phyloP scores from a whole-genome alignment of 1,139 yeast species.

The Debaryomyces sp. region DNA sequence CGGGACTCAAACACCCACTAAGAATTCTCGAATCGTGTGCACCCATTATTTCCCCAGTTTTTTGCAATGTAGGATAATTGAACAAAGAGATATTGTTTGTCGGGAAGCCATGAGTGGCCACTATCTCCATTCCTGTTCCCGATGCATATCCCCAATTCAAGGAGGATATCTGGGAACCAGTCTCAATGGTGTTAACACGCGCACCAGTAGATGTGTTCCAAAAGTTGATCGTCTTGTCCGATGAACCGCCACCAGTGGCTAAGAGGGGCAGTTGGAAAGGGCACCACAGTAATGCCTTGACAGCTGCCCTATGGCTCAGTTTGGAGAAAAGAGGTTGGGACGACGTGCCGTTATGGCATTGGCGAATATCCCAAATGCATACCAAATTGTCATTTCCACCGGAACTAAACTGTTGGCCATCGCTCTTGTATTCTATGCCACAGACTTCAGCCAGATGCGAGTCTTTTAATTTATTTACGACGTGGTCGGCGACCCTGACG shows the following conservation, averaged over 20 bases:
- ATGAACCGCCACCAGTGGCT: slow-evolving; percentile 97
- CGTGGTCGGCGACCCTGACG: slow-evolving; percentile 84
- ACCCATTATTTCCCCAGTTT: slow-evolving; percentile 81
- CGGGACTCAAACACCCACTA: slow-evolving; percentile 85
- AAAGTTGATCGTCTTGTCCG: slow-evolving; percentile 87
- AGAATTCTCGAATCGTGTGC: slow-evolving; percentile 94
- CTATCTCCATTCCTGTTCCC: slow-evolving; percentile 80
- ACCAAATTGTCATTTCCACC: slow-evolving; percentile 97
- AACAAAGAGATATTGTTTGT: slow-evolving; percentile 82
- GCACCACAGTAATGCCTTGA: slow-evolving; percentile 94
- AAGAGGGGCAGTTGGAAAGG: slow-evolving; percentile 81
- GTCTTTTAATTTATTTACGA: slow-evolving; percentile 54
- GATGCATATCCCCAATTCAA: slow-evolving; percentile 84
- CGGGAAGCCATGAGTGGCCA: slow-evolving; percentile 94
- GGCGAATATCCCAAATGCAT: slow-evolving; percentile 91
- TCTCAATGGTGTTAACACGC: slow-evolving; percentile 80
- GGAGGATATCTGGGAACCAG: slow-evolving; percentile 93
- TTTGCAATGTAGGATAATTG: slow-evolving; percentile 83
- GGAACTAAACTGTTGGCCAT: slow-evolving; percentile 83
- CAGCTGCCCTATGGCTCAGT: slow-evolving; percentile 88
- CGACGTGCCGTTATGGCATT: slow-evolving; percentile 28
- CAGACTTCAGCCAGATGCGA: slow-evolving; percentile 87
- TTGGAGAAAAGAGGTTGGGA: slow-evolving; percentile 72
- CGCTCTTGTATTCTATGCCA: slow-evolving; percentile 84
- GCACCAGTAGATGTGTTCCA: slow-evolving; percentile 96